Base-by-base conservation (phyloP, 2,329 filamentous ascomycete genomes). In the Sporothrix dimorphospora region DNA sequence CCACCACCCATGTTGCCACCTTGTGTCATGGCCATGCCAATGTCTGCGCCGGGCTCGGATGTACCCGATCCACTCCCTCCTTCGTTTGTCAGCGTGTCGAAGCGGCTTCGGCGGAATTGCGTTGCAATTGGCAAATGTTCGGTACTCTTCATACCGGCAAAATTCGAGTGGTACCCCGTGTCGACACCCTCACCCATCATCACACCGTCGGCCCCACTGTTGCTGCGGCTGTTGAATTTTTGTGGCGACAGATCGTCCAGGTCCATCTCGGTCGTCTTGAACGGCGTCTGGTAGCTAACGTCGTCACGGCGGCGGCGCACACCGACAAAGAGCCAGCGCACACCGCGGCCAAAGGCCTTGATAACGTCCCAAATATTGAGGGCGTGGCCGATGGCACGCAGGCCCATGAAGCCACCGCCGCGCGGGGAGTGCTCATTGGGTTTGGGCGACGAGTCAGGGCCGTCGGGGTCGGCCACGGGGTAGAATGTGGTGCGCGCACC, bases 321-420 rank as follows among this genome's bases (percentile, higher is more conserved):
- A 55, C 93, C 93, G 19, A 93, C 88, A 74, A 94, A 91, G 24
- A 97, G 83, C 94, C 94, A 97, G 76, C 91, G 88, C 76, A 93
- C 87, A 27, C 92, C 91, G 68, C 94, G 88, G 9, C 91, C 92
- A 74, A 92, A 89, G 0, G 92, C 92, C 81, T 94, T 97, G 78
- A 93, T 82, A 55, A 97, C 87, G 79, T 97, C 94, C 90, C 92
- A 93, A 0, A 92, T 86, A 77, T 96, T 96, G 79, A 94, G 85
- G 1, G 92, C 90, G 77, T 95, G 91, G 1, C 85, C 79, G 7
- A 95, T 79, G 4, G 93, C 93, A 74, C 85, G 85, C 66, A 90
- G 74, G 3, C 92, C 92, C 53, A 90, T 78, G 61, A 87, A 85
- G 2, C 92, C 91, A 14, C 92, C 91, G 72, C 86, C 82, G 61